phyloP scores from a whole-genome alignment of 306 rosid genomes.

The Parietaria judaica region DNA sequence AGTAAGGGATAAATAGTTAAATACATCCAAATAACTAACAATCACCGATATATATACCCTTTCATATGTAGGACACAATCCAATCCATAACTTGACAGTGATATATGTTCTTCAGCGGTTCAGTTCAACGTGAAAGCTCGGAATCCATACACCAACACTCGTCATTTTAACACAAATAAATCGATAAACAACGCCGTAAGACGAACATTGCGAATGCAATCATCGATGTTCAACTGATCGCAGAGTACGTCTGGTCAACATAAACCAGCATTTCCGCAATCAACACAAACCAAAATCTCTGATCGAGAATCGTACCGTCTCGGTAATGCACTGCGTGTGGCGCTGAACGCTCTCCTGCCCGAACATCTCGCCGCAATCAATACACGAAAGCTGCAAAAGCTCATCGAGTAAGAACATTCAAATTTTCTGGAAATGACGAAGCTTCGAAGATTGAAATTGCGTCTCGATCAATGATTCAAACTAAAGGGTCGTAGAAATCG shows the following conservation, averaged over 20 bases:
- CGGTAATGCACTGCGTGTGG: constrained; percentile 83
- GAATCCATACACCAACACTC: too few relatives aligned
- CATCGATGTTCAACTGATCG: too few relatives aligned
- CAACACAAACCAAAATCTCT: too few relatives aligned
- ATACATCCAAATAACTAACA: neutral
- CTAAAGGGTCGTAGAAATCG: neutral
- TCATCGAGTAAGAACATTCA: neutral
- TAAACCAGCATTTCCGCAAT: too few relatives aligned
- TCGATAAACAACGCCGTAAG: too few relatives aligned
- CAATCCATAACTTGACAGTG: too few relatives aligned
- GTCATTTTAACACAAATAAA: too few relatives aligned
- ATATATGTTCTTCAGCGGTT: too few relatives aligned
- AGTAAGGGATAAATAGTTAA: neutral
- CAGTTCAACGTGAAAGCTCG: too few relatives aligned
- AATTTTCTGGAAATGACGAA: neutral
- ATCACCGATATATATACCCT: neutral
- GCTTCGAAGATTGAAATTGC: neutral
- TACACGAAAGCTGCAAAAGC: constrained; percentile 77
- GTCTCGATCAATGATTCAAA: neutral
- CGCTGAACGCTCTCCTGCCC: constrained; percentile 64
- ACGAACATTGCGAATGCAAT: too few relatives aligned
- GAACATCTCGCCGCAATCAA: constrained; percentile 77
- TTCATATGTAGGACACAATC: too few relatives aligned
- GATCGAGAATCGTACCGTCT: constrained; percentile 41
- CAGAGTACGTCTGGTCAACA: too few relatives aligned